Evolutionary conservation across 2,329 filamentous ascomycete species (phyloP).

Genomic region (Cryphonectria parasitica): DNA sequence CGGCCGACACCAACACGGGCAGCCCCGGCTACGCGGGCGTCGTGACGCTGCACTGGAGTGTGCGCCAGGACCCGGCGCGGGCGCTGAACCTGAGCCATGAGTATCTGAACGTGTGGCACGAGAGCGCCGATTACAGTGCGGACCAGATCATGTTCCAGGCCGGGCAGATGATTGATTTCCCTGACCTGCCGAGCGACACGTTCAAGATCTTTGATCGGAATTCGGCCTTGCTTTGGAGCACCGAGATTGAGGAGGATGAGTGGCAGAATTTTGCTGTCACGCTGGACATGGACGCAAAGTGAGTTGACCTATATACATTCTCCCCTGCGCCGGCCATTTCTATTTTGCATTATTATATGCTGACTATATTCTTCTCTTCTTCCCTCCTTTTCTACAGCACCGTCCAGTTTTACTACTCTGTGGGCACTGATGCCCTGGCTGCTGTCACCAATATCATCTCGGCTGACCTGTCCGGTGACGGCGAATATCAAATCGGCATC

Average conservation of each 20-base stretch:
- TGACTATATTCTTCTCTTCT: neutral
- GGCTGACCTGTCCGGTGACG: conserved; percentile 58
- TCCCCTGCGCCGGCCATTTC: neutral
- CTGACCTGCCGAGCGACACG: conserved; percentile 42
- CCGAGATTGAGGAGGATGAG: conserved; percentile 46
- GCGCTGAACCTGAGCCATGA: conserved; percentile 44
- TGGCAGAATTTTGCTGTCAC: conserved; percentile 67
- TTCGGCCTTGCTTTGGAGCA: conserved; percentile 45
- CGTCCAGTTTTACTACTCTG: conserved; percentile 61
- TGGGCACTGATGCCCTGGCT: conserved; percentile 48
- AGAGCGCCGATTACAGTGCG: conserved; percentile 42
- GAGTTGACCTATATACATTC: conserved; percentile 31
- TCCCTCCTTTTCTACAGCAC: conserved; percentile 45
- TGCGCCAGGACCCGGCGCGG: conserved; percentile 39
- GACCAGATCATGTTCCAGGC: conserved; percentile 46
- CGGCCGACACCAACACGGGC: conserved; percentile 45
- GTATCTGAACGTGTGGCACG: conserved; percentile 44
- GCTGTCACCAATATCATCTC: conserved; percentile 49
- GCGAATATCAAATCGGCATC: conserved; percentile 60
- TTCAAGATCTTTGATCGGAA: conserved; percentile 47
- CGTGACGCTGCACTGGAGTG: conserved; percentile 43
- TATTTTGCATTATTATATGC: neutral
- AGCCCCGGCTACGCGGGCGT: conserved; percentile 41
- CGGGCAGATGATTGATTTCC: conserved; percentile 42
- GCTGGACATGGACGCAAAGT: conserved; percentile 60